A percentile compares a stretch with the other conserved stretches of the same genome.
These are phyloP conservation scores for Rhodotorula diobovata DNA, from an alignment of 768 basidiomycete species.

Conservation along the genomic window DNA sequence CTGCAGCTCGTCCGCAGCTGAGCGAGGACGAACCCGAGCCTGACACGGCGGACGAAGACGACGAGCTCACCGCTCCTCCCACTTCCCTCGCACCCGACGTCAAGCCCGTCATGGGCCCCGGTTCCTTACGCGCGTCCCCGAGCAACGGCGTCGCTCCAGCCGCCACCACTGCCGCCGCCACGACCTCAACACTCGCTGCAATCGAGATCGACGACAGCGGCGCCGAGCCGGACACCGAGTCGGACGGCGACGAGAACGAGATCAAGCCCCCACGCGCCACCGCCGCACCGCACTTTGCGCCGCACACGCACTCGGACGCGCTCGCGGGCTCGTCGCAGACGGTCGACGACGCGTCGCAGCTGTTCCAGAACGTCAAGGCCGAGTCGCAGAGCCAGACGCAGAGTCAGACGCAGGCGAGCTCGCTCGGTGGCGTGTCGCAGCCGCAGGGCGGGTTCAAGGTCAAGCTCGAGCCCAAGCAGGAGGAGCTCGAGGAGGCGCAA, in stretches of 20 bases:
- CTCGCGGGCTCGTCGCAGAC: not conserved
- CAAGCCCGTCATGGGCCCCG: not conserved
- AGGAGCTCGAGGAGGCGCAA: not conserved
- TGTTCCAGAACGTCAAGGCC: not conserved
- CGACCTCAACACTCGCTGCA: not conserved
- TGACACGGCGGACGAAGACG: not conserved
- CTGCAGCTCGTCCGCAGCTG: not conserved
- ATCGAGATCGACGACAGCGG: slow-evolving; percentile 2
- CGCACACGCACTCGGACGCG: not conserved
- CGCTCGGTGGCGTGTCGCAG: not conserved
- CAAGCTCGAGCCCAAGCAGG: not conserved
- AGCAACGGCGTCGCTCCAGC: not conserved
- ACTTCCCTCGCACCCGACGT: not conserved
- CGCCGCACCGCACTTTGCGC: not conserved
- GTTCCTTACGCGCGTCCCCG: not conserved
- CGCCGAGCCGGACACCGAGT: slow-evolving; percentile 27
- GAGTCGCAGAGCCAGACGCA: not conserved
- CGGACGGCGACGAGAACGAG: not conserved
- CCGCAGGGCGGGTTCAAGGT: too few species aligned
- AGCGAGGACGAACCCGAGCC: not conserved
- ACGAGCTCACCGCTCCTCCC: not conserved
- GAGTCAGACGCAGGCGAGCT: slow-evolving; percentile 2
- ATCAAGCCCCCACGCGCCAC: not conserved
- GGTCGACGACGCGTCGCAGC: not conserved
- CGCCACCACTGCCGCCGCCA: not conserved